Conservation (phyloP, 2,329 filamentous ascomycete genomes). For the Claviceps humidiphila region DNA sequence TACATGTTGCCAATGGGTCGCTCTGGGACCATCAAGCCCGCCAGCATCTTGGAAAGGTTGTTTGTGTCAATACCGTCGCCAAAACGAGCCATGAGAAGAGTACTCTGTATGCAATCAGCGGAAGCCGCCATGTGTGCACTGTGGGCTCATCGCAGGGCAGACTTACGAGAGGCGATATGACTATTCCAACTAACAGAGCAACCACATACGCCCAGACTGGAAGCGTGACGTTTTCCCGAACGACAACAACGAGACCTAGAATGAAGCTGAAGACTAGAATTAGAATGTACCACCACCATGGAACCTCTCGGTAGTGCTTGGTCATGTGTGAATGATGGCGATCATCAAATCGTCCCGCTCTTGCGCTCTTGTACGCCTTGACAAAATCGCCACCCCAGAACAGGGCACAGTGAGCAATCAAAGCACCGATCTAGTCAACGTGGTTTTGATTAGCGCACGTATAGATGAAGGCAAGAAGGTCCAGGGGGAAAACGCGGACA, state of each 20-base stretch:
- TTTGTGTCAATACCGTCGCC: slow-evolving; percentile 33
- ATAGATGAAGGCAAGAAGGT: neutral
- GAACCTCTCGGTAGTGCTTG: slow-evolving; percentile 35
- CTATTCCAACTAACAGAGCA: slow-evolving; percentile 16
- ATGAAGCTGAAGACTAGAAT: slow-evolving; percentile 20
- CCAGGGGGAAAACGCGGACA: neutral
- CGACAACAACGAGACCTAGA: slow-evolving; percentile 20
- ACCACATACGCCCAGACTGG: slow-evolving; percentile 23
- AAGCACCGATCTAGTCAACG: slow-evolving; percentile 35
- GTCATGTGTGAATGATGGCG: slow-evolving; percentile 39
- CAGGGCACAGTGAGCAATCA: slow-evolving; percentile 36
- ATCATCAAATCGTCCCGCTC: slow-evolving; percentile 28
- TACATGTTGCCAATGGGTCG: slow-evolving; percentile 44
- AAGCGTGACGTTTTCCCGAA: slow-evolving; percentile 23
- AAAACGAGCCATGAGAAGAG: slow-evolving; percentile 35
- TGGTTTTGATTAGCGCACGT: neutral
- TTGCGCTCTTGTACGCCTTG: slow-evolving; percentile 23
- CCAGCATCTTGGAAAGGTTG: slow-evolving; percentile 44
- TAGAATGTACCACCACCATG: slow-evolving; percentile 22
- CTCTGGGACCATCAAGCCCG: slow-evolving; percentile 35
- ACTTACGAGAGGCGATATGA: slow-evolving; percentile 2
- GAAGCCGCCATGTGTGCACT: neutral
- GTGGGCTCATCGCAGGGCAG: neutral
- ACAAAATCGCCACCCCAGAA: slow-evolving; percentile 44
- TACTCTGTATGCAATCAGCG: slow-evolving; percentile 23